Base-by-base conservation (phyloP, 164 flowering plant genomes). In the Kalanchoe fedtschenkoi region DNA sequence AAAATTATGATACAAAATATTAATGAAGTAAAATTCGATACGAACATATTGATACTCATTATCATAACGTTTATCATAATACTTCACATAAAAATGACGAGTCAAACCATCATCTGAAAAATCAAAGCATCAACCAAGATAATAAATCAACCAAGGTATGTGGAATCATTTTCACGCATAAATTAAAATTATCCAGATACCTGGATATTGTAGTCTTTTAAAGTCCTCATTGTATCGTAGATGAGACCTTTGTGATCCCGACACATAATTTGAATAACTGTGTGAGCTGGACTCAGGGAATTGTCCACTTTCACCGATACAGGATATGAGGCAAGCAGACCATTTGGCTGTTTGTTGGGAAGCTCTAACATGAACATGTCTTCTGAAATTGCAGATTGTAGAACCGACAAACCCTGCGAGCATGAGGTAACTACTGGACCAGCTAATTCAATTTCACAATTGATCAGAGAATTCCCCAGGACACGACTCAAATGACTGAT, bases 131-230 rank as follows among this genome's bases (percentile, higher is more conserved):
- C n/a, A n/a, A n/a, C n/a, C n/a, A n/a, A n/a, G n/a, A n/a, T n/a
- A n/a, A n/a, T n/a, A n/a, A n/a, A n/a, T n/a, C n/a, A n/a, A n/a
- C n/a, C n/a, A n/a, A n/a, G n/a, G n/a, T n/a, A n/a, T n/a, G n/a
- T n/a, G n/a, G n/a, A n/a, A n/a, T n/a, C n/a, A n/a, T n/a, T n/a
- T n/a, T n/a, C n/a, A n/a, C n/a, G n/a, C n/a, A n/a, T n/a, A n/a
- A n/a, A n/a, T n/a, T n/a, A n/a, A n/a, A n/a, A n/a, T n/a, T n/a
- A n/a, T n/a, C n/a, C n/a, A n/a, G n/a, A n/a, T 77, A 93, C 98
- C 97, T 93, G 84, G 62, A 86, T 85, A 62, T 86, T 84, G 74
- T 77, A 90, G 64, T 93, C 97, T 77, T 89, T 93, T 7, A 93
- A 66, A 33, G 92, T 86, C 72, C 95, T 78, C 96, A 88, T 83